A percentile compares a stretch with the other conserved stretches of the same genome.
phyloP scores from a whole-genome alignment of 345 rosid species.

The Isatis tinctoria region DNA sequence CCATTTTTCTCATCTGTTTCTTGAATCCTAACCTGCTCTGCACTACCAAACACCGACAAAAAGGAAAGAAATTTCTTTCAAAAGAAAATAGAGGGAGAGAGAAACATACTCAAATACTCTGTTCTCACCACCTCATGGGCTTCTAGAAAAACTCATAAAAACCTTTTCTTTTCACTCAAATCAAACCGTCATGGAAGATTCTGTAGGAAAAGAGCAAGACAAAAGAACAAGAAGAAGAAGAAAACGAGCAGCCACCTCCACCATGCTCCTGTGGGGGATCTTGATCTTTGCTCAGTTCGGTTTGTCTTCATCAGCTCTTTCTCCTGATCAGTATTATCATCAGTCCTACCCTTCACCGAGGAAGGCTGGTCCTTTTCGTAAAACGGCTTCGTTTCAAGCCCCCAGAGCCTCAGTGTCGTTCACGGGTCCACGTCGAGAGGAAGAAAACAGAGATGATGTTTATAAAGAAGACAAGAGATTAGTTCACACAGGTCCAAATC shows the following conservation, averaged over 20 bases:
- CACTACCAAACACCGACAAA: conserved; percentile 21
- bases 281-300: conserved; percentile 41
- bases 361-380: conserved; percentile 38
- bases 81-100: not conserved
- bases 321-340: conserved; percentile 30
- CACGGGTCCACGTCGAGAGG: conserved; percentile 22
- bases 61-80: not conserved
- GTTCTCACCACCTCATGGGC: conserved; percentile 19
- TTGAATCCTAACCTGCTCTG: conserved; percentile 20
- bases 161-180: not conserved
- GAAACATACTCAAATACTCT: conserved; percentile 7
- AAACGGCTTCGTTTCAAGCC: conserved; percentile 28
- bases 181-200: conserved; percentile 25
- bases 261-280: conserved; percentile 43
- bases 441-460: conserved; percentile 38
- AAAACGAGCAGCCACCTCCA: not conserved
- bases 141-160: conserved; percentile 12
- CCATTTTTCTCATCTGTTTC: conserved; percentile 17
- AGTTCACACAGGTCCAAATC: conserved; percentile 92
- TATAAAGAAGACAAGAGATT: conserved; percentile 77
- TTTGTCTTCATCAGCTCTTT: conserved; percentile 33
- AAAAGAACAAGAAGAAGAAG: conserved; percentile 14
- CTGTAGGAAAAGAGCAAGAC: not conserved
- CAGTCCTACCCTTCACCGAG: conserved; percentile 32
- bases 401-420: conserved; percentile 32